Percentiles rank a stretch among this genome's conserved stretches.
Evolutionary conservation across 1,284 basidiomycete genomes (phyloP).

Genomic region (Sporisorium reilianum): DNA sequence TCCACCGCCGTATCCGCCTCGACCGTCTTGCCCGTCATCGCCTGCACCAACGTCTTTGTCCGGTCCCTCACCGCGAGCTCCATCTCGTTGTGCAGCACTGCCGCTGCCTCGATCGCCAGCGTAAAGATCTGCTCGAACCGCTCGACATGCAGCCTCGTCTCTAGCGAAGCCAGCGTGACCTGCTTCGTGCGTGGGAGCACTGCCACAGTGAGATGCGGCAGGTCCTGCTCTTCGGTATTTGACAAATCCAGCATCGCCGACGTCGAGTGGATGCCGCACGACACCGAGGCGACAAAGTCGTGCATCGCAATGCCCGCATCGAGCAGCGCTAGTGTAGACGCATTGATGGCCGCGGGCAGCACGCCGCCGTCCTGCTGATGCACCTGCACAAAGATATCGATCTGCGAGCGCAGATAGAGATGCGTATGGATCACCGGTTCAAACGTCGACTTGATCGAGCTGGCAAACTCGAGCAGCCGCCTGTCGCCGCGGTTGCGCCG

Average conservation of each 20-base stretch:
- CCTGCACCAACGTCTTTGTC: constrained; percentile 76
- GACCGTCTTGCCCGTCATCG: constrained; percentile 48
- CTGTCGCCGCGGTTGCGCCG: constrained; percentile 77
- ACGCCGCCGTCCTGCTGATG: constrained; percentile 90
- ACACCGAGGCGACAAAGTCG: constrained; percentile 89
- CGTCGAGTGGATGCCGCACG: constrained; percentile 70
- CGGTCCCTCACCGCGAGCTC: constrained; percentile 77
- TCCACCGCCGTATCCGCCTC: constrained; percentile 14
- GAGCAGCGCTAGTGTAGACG: constrained; percentile 89
- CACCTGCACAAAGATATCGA: constrained; percentile 92
- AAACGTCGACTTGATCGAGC: constrained; percentile 90
- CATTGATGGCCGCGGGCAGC: constrained; percentile 93
- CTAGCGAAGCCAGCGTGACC: constrained; percentile 89
- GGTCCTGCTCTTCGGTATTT: constrained; percentile 86
- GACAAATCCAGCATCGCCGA: constrained; percentile 85
- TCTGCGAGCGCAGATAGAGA: constrained; percentile 91
- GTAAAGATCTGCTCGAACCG: constrained; percentile 89
- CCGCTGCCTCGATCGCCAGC: constrained; percentile 81
- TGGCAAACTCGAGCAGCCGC: constrained; percentile 86
- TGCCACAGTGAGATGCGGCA: constrained; percentile 88
- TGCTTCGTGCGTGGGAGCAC: constrained; percentile 84
- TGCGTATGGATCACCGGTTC: constrained; percentile 91
- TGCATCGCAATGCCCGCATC: constrained; percentile 89
- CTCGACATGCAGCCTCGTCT: constrained; percentile 92
- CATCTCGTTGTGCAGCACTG: constrained; percentile 87